Evolutionary conservation across 306 rosid genomes (phyloP).

Genomic region (Cicer pinnatifidum): DNA sequence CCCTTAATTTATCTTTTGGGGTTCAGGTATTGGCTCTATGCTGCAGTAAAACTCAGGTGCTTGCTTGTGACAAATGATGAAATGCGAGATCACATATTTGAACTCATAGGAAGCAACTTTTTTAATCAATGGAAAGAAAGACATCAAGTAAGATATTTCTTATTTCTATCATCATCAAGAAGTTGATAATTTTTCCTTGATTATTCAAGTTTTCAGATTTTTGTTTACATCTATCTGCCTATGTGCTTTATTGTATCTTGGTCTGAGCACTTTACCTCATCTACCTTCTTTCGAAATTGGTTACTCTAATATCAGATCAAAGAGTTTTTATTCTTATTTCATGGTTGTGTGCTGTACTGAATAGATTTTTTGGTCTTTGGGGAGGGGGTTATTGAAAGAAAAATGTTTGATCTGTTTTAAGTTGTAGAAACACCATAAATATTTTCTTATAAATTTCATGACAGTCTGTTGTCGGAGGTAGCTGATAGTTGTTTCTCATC

Average conservation of each 20-base stretch:
- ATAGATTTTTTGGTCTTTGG: not conserved
- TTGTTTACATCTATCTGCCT: constrained; percentile 2
- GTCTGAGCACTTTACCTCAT: constrained; percentile 6
- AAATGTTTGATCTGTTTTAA: constrained; percentile 14
- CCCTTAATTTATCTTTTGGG: constrained; percentile 34
- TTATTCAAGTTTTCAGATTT: constrained; percentile 19
- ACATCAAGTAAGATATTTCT: constrained; percentile 71
- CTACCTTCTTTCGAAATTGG: constrained; percentile 22
- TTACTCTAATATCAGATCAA: not conserved
- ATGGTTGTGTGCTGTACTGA: not conserved
- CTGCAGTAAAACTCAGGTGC: constrained; percentile 80
- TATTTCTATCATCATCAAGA: not conserved
- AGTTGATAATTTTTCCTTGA: not conserved
- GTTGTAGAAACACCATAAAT: constrained; percentile 26
- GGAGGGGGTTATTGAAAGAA: constrained; percentile 10
- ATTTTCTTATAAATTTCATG: not conserved
- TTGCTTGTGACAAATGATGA: constrained; percentile 93
- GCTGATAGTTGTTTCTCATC: not conserved
- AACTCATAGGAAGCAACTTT: constrained; percentile 79
- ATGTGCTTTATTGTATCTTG: constrained; percentile 13
- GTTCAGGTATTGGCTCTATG: constrained; percentile 87
- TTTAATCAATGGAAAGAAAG: constrained; percentile 91
- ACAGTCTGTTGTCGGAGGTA: constrained; percentile 2
- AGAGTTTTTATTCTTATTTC: constrained; percentile 1
- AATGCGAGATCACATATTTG: constrained; percentile 95